Evolutionary conservation across 2,329 filamentous ascomycete genomes (phyloP), one percentile per base, ranked within the genome.

Genomic region (Apiospora aurea): DNA sequence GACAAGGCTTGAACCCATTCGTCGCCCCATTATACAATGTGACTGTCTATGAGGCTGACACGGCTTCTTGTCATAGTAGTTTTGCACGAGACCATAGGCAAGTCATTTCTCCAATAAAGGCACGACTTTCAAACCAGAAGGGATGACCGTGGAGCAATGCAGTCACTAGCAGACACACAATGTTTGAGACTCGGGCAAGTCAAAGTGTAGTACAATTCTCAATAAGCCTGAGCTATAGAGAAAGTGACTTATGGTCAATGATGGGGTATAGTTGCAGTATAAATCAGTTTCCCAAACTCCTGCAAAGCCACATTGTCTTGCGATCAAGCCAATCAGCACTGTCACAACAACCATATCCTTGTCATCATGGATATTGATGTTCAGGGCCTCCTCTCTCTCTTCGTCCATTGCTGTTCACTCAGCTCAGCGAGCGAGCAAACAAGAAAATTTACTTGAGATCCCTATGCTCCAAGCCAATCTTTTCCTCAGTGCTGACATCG

Each of bases 401-500:
- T n/a, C 21, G 14, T 43, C 21, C 43, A 29, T 4, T 11, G n/a
- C 4, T 38, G 8, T 41, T 11, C 18, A 64, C 57, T 64, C 41
- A 64, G 34, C 34, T 14, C 14, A 38, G 43, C n/a, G 43, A 68
- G 41, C 41, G 2, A 44, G 34, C 29, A 14, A 53, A 0, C 29
- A 43, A 13, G 26, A n/a, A 16, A 43, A 18, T 38, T 38, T 69
- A 57, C 26, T 38, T 57, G 13, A 38, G 24, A n/a, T 74, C 74
- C 71, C 78, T 75, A 67, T 78, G 75, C 49, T 77, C 76, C 69
- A 77, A 68, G 14, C 72, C 77, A 46, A 80, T 71, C 78, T 82
- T 82, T 74, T 83, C 80, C 61, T 81, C 79, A 3, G 79, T 76
- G 64, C 78, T 78, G n/a, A 80, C 67, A 71, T 81, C 73, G 73